phyloP scores from a whole-genome alignment of 352 stramenopile genomes.

The Phytophthora idaei region DNA sequence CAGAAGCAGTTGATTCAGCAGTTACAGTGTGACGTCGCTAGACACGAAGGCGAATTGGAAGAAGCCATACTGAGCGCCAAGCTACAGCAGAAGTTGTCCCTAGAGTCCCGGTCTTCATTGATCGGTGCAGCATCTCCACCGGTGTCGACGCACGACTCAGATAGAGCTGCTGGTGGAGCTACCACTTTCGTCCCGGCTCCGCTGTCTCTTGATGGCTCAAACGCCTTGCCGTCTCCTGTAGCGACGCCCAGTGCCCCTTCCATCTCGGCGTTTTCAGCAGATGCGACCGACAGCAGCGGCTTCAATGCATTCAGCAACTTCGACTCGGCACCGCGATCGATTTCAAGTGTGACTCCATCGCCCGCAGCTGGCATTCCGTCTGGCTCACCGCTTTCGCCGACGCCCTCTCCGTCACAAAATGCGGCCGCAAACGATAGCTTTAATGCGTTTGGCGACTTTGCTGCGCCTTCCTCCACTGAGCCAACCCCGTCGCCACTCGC shows the following conservation, averaged over 20 bases:
- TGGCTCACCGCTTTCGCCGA: constrained; percentile 28
- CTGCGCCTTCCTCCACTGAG: constrained; percentile 6
- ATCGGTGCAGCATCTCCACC: constrained; percentile 25
- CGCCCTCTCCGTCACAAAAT: constrained; percentile 24
- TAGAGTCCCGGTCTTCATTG: constrained; percentile 33
- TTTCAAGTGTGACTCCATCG: constrained; percentile 23
- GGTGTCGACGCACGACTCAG: constrained; percentile 10
- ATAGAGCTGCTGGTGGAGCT: constrained; percentile 9
- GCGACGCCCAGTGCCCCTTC: constrained; percentile 23
- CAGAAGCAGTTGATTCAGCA: constrained; percentile 62
- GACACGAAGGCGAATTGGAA: constrained; percentile 58
- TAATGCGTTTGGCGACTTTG: constrained; percentile 30
- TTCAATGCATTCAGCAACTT: constrained; percentile 47
- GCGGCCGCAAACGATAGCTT: constrained; percentile 20
- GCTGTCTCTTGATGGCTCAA: constrained; percentile 27
- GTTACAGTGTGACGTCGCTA: constrained; percentile 56
- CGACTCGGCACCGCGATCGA: constrained; percentile 35
- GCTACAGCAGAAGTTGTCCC: constrained; percentile 38
- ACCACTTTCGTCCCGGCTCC: constrained; percentile 23
- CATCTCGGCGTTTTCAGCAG: constrained; percentile 33
- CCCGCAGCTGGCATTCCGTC: constrained; percentile 20
- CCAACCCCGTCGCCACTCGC: constrained; percentile 7
- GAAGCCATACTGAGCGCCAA: constrained; percentile 44
- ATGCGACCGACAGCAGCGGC: constrained; percentile 37
- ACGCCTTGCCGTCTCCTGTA: constrained; percentile 14